phyloP scores from a whole-genome alignment of 768 basidiomycete species.

The Xanthoconium purpureum region DNA sequence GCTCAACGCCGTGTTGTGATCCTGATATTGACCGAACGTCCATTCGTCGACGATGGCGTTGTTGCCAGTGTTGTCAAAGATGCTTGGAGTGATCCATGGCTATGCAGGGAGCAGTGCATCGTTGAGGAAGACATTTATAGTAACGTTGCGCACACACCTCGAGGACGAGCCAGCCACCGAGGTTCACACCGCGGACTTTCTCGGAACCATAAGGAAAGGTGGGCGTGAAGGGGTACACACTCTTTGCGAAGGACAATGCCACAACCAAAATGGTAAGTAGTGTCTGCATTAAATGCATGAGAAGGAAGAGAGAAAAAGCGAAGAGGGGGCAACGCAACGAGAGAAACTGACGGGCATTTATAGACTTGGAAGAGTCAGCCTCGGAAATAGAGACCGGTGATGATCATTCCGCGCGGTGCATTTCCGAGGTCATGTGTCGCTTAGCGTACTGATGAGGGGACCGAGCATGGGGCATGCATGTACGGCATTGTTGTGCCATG shows the following conservation, averaged over 20 bases:
- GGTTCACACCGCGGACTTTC: constrained; percentile 80
- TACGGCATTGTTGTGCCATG: constrained; percentile 1
- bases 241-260: constrained; percentile 26
- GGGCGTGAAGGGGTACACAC: constrained; percentile 38
- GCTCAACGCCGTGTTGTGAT: constrained; percentile 44
- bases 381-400: background rate
- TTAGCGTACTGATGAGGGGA: background rate
- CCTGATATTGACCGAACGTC: constrained; percentile 69
- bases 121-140: constrained; percentile 13
- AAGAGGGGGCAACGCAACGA: constrained; percentile 19
- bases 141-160: constrained; percentile 36
- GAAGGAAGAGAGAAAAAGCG: constrained; percentile 54
- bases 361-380: background rate
- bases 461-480: background rate
- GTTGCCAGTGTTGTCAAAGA: constrained; percentile 59
- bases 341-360: constrained; percentile 13
- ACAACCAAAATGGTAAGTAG: constrained; percentile 22
- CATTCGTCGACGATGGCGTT: constrained; percentile 68
- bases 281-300: constrained; percentile 29
- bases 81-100: constrained; percentile 79
- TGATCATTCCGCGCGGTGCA: background rate
- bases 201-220: constrained; percentile 71
- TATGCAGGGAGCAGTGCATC: constrained; percentile 45
- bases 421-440: constrained; percentile 12
- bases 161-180: constrained; percentile 64